Percentiles rank a stretch among this genome's conserved stretches.
phyloP scores from a whole-genome alignment of 805 yeast species.

The Wickerhamomyces kurtzmanii region DNA sequence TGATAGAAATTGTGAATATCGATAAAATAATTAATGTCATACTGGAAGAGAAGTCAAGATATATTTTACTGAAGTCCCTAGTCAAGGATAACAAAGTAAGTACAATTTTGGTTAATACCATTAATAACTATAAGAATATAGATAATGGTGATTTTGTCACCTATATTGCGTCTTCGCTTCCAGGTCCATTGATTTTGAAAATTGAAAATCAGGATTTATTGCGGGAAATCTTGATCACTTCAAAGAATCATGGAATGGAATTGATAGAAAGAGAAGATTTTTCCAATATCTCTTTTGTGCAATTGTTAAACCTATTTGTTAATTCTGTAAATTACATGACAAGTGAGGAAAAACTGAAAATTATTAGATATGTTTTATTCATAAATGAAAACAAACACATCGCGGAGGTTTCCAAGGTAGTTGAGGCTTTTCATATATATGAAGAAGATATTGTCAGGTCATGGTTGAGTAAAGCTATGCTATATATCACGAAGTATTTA shows the following conservation, averaged over 20 bases:
- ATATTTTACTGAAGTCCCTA: too few species aligned
- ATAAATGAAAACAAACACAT: slow-evolving; percentile 19
- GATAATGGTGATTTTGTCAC: background rate
- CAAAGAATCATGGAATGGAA: slow-evolving; percentile 7
- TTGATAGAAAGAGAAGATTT: slow-evolving; percentile 18
- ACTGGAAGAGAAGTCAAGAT: too few species aligned
- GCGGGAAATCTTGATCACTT: background rate
- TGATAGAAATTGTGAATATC: too few species aligned
- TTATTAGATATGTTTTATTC: slow-evolving; percentile 19
- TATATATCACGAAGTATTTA: slow-evolving; percentile 54
- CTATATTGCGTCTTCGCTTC: background rate
- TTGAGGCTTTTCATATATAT: slow-evolving; percentile 7
- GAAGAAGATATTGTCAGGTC: slow-evolving; percentile 13
- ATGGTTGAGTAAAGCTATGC: slow-evolving; percentile 51
- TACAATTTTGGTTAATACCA: too few species aligned
- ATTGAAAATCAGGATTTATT: slow-evolving; percentile 2
- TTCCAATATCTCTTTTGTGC: slow-evolving; percentile 19
- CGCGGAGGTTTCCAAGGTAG: slow-evolving; percentile 17
- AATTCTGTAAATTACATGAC: slow-evolving; percentile 3
- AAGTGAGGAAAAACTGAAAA: slow-evolving; percentile 11
- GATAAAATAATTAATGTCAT: too few species aligned
- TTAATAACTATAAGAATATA: too few species aligned
- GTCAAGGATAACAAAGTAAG: too few species aligned
- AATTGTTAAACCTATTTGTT: slow-evolving; percentile 17
- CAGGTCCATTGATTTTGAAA: background rate